Conservation (phyloP, 345 rosid species). For the Euphorbia peplus region DNA sequence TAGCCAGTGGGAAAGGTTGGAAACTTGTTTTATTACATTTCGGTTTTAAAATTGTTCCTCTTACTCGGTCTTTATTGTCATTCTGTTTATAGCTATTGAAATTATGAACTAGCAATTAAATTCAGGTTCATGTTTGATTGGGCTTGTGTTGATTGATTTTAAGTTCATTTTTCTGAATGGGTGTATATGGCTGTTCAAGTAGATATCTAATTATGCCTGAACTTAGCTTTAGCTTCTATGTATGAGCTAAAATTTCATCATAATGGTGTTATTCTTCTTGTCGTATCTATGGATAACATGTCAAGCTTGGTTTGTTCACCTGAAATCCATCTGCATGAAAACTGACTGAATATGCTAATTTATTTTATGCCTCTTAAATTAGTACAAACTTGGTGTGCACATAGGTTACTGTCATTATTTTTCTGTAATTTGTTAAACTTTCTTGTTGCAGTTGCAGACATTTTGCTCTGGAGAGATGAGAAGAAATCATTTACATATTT, state of each 20-base stretch:
- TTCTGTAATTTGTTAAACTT: slow-evolving; percentile 16
- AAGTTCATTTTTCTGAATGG: neutral
- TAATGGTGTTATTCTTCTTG: neutral
- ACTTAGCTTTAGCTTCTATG: neutral
- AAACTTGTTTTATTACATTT: slow-evolving; percentile 18
- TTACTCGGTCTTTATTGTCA: neutral
- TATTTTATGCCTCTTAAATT: neutral
- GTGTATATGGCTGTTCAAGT: neutral
- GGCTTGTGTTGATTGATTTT: slow-evolving; percentile 2
- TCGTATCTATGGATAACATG: neutral
- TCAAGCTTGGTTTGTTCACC: neutral
- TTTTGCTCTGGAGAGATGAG: slow-evolving; percentile 94
- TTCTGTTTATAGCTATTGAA: slow-evolving; percentile 1
- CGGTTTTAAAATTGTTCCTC: neutral
- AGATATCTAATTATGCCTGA: neutral
- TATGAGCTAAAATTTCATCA: neutral
- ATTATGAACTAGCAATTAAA: neutral
- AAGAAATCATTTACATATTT: slow-evolving; percentile 69
- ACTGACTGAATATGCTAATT: neutral
- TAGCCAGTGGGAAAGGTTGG: slow-evolving; percentile 86
- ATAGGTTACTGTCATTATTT: neutral
- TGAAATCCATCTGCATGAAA: neutral
- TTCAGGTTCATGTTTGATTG: neutral
- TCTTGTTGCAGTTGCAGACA: slow-evolving; percentile 67
- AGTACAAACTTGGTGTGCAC: neutral